These are phyloP conservation scores for Ilex asprella DNA, from an alignment of 257 asterid genomes.

Conservation along the genomic window DNA sequence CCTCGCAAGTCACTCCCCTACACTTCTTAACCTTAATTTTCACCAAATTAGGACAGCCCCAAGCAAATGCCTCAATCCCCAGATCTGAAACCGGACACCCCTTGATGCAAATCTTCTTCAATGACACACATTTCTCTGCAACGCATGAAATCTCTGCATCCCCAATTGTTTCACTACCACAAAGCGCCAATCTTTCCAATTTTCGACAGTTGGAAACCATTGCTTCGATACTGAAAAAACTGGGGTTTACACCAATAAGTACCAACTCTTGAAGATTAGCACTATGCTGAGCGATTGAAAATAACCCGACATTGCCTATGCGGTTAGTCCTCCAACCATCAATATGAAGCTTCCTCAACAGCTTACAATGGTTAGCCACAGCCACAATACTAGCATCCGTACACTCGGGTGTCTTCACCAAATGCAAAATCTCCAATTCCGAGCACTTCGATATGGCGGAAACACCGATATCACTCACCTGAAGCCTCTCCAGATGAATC, in stretches of 20 bases:
- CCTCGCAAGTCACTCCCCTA: constrained; percentile 15
- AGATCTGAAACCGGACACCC: constrained; percentile 16
- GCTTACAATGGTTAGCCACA: constrained; percentile 18
- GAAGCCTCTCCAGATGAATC: constrained; percentile 15
- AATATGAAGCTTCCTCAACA: constrained; percentile 21
- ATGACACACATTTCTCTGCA: constrained; percentile 15
- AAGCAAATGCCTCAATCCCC: constrained; percentile 18
- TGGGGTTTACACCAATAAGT: constrained; percentile 19
- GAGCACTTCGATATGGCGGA: constrained; percentile 11
- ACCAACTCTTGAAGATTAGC: constrained; percentile 18
- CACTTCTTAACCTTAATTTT: constrained; percentile 23
- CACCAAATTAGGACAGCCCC: constrained; percentile 23
- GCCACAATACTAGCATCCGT: constrained; percentile 14
- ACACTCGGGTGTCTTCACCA: constrained; percentile 22
- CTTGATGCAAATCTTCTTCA: constrained; percentile 26
- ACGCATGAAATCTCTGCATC: constrained; percentile 18
- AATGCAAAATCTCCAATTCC: constrained; percentile 11
- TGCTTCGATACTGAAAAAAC: constrained; percentile 5
- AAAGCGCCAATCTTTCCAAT: constrained; percentile 20
- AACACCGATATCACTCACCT: constrained; percentile 14
- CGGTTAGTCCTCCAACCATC: constrained; percentile 24
- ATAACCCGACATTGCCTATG: constrained; percentile 23
- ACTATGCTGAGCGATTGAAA: constrained; percentile 12
- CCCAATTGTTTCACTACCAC: constrained; percentile 26
- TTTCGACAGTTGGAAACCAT: constrained; percentile 12